Evolutionary conservation across 2,329 filamentous ascomycete species (phyloP).

Genomic region (Clonostachys solani): DNA sequence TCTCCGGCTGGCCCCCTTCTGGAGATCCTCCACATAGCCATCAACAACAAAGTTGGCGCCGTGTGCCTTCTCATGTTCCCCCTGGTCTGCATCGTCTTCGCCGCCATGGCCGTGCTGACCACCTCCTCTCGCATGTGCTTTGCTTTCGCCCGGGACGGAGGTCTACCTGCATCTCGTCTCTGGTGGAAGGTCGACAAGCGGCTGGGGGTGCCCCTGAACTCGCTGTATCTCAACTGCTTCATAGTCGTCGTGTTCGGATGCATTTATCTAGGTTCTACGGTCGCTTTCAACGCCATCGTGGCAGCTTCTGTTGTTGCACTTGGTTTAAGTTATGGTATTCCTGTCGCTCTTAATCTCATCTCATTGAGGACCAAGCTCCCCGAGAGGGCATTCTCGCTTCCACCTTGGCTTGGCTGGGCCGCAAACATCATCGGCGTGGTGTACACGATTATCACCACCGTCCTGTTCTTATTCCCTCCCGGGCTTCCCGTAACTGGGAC

Average conservation of each 20-base stretch:
- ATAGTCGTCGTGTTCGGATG: conserved; percentile 64
- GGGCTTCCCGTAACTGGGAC: conserved; percentile 56
- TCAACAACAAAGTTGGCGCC: conserved; percentile 54
- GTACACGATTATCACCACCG: conserved; percentile 67
- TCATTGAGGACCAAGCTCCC: conserved; percentile 64
- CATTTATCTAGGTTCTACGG: conserved; percentile 63
- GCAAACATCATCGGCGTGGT: conserved; percentile 43
- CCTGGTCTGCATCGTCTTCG: conserved; percentile 59
- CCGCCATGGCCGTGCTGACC: conserved; percentile 60
- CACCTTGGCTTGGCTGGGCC: conserved; percentile 27
- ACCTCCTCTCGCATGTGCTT: conserved; percentile 64
- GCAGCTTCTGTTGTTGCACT: conserved; percentile 69
- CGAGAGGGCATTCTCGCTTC: conserved; percentile 29
- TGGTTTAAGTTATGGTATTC: conserved; percentile 70
- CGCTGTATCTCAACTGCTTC: conserved; percentile 28
- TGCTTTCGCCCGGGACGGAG: conserved; percentile 61
- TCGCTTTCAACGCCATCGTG: conserved; percentile 69
- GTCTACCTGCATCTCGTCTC: conserved; percentile 55
- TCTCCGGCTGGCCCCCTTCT: conserved; percentile 54
- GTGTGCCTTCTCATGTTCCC: conserved; percentile 65
- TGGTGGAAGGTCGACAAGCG: conserved; percentile 58
- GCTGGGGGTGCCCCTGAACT: conserved; percentile 63
- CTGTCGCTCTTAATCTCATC: conserved; percentile 64
- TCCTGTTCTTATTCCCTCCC: conserved; percentile 73
- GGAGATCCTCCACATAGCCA: conserved; percentile 60